Evolutionary conservation across 805 yeast genomes (phyloP).

Genomic region (Wickerhamomyces chaumierensis): DNA sequence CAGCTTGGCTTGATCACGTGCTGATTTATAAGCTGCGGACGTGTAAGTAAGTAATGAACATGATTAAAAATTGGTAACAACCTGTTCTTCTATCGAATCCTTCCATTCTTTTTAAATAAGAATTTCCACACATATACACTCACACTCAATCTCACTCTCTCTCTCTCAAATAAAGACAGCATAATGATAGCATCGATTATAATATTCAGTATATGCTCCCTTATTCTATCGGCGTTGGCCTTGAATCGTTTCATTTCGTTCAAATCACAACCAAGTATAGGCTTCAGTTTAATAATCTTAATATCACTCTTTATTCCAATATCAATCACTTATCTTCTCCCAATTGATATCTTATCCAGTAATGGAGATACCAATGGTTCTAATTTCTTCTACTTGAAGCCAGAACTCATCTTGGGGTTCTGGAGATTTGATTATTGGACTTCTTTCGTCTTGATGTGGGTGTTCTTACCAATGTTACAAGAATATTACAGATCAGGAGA

Average conservation of each 20-base stretch:
- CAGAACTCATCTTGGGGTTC: conserved; percentile 36
- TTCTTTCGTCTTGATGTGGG: conserved; percentile 74
- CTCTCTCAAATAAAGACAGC: no score
- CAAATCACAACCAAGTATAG: conserved; percentile 12
- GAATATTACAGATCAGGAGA: conserved; percentile 66
- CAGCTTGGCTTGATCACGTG: no score
- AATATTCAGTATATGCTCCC: conserved; percentile 9
- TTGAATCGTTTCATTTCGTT: conserved; percentile 12
- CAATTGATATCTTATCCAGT: conserved; percentile 57
- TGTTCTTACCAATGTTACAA: conserved; percentile 59
- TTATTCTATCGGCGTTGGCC: conserved; percentile 10
- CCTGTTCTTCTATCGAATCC: no score
- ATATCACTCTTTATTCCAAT: conserved; percentile 65
- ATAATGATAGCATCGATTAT: conserved; percentile 16
- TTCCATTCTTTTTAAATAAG: no score
- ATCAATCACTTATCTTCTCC: conserved; percentile 62
- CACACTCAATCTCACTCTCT: no score
- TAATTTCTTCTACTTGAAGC: conserved; percentile 33
- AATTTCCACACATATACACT: no score
- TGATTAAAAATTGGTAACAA: no score
- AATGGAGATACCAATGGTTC: conserved; percentile 18
- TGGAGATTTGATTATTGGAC: conserved; percentile 79
- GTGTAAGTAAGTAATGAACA: no score
- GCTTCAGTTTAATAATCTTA: conserved; percentile 18
- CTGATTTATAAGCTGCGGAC: no score